Base-by-base conservation (phyloP, 345 rosid genomes). In the Gossypium arboreum region DNA sequence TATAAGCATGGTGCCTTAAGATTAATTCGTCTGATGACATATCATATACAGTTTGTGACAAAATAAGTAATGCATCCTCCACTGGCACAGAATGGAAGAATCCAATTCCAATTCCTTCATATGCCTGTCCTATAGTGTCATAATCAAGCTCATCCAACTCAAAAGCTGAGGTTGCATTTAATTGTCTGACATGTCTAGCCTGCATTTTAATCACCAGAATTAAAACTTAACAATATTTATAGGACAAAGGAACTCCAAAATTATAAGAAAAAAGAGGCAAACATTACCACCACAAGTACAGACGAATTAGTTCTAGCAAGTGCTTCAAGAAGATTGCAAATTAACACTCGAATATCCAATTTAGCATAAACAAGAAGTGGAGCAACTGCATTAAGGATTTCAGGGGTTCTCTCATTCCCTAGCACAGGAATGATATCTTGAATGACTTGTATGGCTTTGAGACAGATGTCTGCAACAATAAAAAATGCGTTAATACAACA, bases 121-220 rank as follows among this genome's bases (percentile, higher is more conserved):
- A 93, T 58, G 98, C 92, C 79, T 73, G 78, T 73, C 82, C 73
- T 58, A 94, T 81, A 57, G 76, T 75, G 61, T 93, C 98, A 79
- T 88, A 93, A 87, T 95, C 99, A 78, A 93, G 93, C 73, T 82
- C 97, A 59, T 80, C 97, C 77, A 88, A 78, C 81, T 94, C 98
- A 76, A 80, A 69, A 62, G 84, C 84, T 59, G 97, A 90, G 76
- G 86, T 87, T 59, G 93, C 84, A 75, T 95, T 95, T 86, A 95
- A 80, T 73, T 88, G 85, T 25, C 76, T 75, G 29, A 93, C 27
- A 51, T 89, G 84, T 60, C 85, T 82, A 75, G 93, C 96, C 99
- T 95, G 89, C 83, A 86, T 56, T 61, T 44, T 51, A 76, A 69
- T 63, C 75, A 72, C 73, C 77, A 13, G 61, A 29, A 59, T 73